Evolutionary conservation across 495 filamentous ascomycete species (phyloP).

Genomic region (Copromyces sp.): DNA sequence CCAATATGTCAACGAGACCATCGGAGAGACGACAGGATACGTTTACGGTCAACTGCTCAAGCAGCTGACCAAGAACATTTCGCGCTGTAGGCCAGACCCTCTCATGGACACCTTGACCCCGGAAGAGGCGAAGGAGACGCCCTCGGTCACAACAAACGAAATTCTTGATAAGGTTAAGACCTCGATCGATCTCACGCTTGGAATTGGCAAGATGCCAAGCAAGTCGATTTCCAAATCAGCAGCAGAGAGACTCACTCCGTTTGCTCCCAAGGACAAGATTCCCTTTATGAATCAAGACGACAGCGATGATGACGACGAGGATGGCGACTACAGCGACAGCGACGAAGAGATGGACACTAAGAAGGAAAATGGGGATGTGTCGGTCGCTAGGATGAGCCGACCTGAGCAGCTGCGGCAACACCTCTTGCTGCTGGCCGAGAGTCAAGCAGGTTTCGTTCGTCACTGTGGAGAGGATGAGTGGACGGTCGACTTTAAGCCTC

Average conservation of each 20-base stretch:
- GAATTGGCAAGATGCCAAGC: constrained; percentile 33
- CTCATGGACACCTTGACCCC: constrained; percentile 45
- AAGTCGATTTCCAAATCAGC: constrained; percentile 29
- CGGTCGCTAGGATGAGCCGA: constrained; percentile 33
- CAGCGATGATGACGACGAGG: constrained; percentile 32
- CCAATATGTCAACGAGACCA: constrained; percentile 44
- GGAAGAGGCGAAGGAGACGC: constrained; percentile 27
- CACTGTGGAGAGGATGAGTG: constrained; percentile 59
- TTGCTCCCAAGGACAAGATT: constrained; percentile 32
- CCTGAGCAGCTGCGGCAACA: constrained; percentile 60
- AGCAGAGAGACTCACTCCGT: constrained; percentile 31
- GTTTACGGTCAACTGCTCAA: constrained; percentile 68
- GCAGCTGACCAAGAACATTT: constrained; percentile 55
- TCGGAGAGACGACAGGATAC: constrained; percentile 54
- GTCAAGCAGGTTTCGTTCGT: constrained; percentile 57
- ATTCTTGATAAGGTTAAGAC: constrained; percentile 33
- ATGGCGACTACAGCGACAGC: constrained; percentile 27
- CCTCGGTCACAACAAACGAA: constrained; percentile 35
- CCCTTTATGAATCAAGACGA: constrained; percentile 22
- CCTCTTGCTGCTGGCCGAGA: constrained; percentile 61
- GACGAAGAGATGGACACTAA: constrained; percentile 26
- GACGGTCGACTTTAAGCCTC: constrained; percentile 63
- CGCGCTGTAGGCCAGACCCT: constrained; percentile 51
- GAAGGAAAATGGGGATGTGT: constrained; percentile 22
- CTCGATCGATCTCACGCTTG: constrained; percentile 32